These are phyloP conservation scores for Clitopilus hobsonii DNA, from an alignment of 768 basidiomycete genomes.

Conservation along the genomic window DNA sequence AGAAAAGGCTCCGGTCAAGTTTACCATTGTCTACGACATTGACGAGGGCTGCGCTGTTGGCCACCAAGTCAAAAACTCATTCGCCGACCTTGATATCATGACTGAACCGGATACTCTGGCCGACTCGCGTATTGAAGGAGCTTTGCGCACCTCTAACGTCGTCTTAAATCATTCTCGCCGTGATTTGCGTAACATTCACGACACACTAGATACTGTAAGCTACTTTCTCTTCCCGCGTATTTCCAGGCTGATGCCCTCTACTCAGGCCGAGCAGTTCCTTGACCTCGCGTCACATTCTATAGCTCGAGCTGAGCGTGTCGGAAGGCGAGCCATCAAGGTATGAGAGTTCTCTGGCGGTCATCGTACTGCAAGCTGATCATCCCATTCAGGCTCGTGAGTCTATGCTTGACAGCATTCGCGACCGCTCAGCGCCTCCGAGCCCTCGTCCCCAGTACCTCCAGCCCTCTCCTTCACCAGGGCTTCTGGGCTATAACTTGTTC, in stretches of 20 bases:
- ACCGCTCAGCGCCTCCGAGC: neutral
- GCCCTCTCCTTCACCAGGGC: conserved; percentile 11
- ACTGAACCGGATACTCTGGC: conserved; percentile 17
- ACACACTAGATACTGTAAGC: conserved; percentile 49
- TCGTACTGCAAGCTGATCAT: conserved; percentile 1
- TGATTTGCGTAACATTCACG: conserved; percentile 53
- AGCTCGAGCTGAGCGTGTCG: conserved; percentile 50
- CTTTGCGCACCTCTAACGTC: conserved; percentile 38
- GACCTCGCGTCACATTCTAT: conserved; percentile 51
- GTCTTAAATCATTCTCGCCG: conserved; percentile 49
- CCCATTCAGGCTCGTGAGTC: conserved; percentile 16
- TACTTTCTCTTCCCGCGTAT: no score
- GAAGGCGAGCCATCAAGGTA: conserved; percentile 53
- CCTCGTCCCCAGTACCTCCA: neutral
- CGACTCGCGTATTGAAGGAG: conserved; percentile 32
- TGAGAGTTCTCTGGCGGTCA: conserved; percentile 7
- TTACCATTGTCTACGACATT: conserved; percentile 36
- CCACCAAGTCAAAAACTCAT: conserved; percentile 25
- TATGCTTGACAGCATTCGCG: conserved; percentile 39
- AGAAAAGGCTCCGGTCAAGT: conserved; percentile 14
- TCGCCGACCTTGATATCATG: conserved; percentile 1
- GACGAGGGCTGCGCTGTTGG: conserved; percentile 39
- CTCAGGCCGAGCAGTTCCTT: conserved; percentile 58
- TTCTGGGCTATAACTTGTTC: conserved; percentile 27
- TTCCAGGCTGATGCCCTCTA: conserved; percentile 4